phyloP scores from a whole-genome alignment of 2,329 filamentous ascomycete genomes.

The Penicillium sp. region DNA sequence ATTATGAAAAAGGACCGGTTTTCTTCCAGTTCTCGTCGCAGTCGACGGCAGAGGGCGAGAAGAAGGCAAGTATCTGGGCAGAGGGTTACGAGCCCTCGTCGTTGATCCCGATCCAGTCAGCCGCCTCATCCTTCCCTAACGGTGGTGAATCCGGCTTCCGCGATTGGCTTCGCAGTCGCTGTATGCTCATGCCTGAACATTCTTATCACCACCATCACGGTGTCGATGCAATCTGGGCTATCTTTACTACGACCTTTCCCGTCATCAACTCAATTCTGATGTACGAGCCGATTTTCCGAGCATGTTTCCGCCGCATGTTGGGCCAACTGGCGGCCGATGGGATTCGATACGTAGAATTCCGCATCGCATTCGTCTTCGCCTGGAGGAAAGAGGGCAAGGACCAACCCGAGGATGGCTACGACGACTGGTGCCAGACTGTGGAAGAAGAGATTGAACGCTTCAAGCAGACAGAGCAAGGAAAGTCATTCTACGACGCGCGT shows the following conservation, averaged over 20 bases:
- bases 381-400: slow-evolving; percentile 69
- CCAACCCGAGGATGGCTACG: slow-evolving; percentile 66
- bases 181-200: slow-evolving; percentile 71
- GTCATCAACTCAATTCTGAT: slow-evolving; percentile 74
- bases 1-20: slow-evolving; percentile 59
- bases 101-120: slow-evolving; percentile 60
- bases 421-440: slow-evolving; percentile 70
- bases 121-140: slow-evolving; percentile 73
- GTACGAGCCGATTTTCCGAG: slow-evolving; percentile 87
- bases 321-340: slow-evolving; percentile 75
- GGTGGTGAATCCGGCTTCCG: slow-evolving; percentile 73
- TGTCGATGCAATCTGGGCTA: slow-evolving; percentile 79
- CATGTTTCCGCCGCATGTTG: slow-evolving; percentile 73
- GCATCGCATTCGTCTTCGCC: slow-evolving; percentile 71
- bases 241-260: slow-evolving; percentile 74
- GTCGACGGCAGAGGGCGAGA: slow-evolving; percentile 47
- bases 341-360: slow-evolving; percentile 80
- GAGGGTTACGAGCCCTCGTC: slow-evolving; percentile 61
- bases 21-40: slow-evolving; percentile 63
- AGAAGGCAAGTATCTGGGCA: slow-evolving; percentile 64
- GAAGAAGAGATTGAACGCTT: slow-evolving; percentile 78
- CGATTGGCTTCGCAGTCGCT: slow-evolving; percentile 73
- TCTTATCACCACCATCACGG: slow-evolving; percentile 80
- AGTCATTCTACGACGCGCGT: slow-evolving; percentile 79
- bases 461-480: slow-evolving; percentile 68